Evolutionary conservation across 495 filamentous ascomycete genomes (phyloP).

Genomic region (Pyrenula aspistea): DNA sequence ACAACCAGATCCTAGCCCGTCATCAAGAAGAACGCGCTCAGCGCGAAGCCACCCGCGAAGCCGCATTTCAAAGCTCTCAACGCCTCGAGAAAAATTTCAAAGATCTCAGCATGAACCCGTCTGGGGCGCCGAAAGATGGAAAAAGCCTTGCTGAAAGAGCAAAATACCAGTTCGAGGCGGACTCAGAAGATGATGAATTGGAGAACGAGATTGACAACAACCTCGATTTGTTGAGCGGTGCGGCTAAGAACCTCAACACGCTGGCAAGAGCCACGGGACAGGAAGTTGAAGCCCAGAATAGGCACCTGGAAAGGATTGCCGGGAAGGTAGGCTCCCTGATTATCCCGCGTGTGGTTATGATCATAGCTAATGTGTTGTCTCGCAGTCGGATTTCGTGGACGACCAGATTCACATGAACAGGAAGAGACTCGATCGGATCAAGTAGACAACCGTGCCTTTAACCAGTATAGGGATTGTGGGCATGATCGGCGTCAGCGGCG

Average conservation of each 20-base stretch:
- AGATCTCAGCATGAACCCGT: conserved; percentile 31
- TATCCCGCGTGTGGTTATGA: background rate
- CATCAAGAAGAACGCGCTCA: conserved; percentile 54
- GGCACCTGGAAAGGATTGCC: conserved; percentile 58
- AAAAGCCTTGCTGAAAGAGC: conserved; percentile 51
- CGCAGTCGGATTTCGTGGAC: conserved; percentile 55
- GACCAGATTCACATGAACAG: conserved; percentile 60
- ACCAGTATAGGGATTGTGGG: conserved; percentile 7
- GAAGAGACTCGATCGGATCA: conserved; percentile 50
- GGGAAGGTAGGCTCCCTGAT: conserved; percentile 50
- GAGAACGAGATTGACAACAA: conserved; percentile 61
- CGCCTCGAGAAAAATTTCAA: conserved; percentile 50
- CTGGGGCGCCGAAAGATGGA: conserved; percentile 26
- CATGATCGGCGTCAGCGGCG: no score
- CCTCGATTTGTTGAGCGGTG: conserved; percentile 45
- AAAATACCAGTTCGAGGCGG: conserved; percentile 71
- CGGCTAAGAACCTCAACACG: conserved; percentile 50
- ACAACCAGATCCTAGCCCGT: conserved; percentile 47
- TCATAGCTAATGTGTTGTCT: conserved; percentile 11
- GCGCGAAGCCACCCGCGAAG: conserved; percentile 54
- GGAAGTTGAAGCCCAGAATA: conserved; percentile 67
- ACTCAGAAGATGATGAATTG: conserved; percentile 64
- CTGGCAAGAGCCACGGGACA: conserved; percentile 57
- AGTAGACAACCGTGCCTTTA: conserved; percentile 16
- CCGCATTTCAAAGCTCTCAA: conserved; percentile 44